A percentile compares a stretch with the other conserved stretches of the same genome.
Conservation (phyloP, 768 basidiomycete genomes). For the Neoboletus subvelutipes region DNA sequence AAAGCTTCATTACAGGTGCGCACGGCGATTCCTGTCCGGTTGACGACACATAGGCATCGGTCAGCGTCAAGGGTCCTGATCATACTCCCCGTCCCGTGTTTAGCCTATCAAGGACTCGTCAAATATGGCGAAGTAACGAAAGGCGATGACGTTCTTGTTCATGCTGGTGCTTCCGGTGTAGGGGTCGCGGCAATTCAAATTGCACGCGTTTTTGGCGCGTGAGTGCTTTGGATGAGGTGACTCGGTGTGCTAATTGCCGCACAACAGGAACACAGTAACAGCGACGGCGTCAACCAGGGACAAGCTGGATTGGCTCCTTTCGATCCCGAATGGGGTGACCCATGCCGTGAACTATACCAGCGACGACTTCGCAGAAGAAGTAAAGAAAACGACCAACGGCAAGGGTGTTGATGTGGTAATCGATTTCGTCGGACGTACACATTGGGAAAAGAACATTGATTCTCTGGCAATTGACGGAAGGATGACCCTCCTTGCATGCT, state of each 20-base stretch:
- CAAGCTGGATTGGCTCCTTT: slow-evolving; percentile 76
- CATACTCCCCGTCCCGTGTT: background rate
- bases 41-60: background rate
- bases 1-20: slow-evolving; percentile 84
- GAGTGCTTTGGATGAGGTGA: slow-evolving; percentile 32
- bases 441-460: slow-evolving; percentile 73
- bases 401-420: slow-evolving; percentile 82
- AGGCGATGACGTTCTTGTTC: slow-evolving; percentile 78
- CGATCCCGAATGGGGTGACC: slow-evolving; percentile 66
- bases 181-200: slow-evolving; percentile 88
- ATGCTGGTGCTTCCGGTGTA: slow-evolving; percentile 90
- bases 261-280: slow-evolving; percentile 64
- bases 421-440: slow-evolving; percentile 78
- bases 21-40: slow-evolving; percentile 10
- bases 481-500: slow-evolving; percentile 64
- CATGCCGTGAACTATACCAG: slow-evolving; percentile 84
- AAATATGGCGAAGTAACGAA: slow-evolving; percentile 65
- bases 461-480: slow-evolving; percentile 68
- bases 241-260: slow-evolving; percentile 9
- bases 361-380: slow-evolving; percentile 72
- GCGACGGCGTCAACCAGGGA: slow-evolving; percentile 84
- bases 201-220: slow-evolving; percentile 74
- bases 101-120: slow-evolving; percentile 65
- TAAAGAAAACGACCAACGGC: slow-evolving; percentile 63
- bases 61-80: slow-evolving; percentile 9